Evolutionary conservation across 371 early-diverging fungal genomes (phyloP).

Genomic region (Apophysomyces ossiformis): DNA sequence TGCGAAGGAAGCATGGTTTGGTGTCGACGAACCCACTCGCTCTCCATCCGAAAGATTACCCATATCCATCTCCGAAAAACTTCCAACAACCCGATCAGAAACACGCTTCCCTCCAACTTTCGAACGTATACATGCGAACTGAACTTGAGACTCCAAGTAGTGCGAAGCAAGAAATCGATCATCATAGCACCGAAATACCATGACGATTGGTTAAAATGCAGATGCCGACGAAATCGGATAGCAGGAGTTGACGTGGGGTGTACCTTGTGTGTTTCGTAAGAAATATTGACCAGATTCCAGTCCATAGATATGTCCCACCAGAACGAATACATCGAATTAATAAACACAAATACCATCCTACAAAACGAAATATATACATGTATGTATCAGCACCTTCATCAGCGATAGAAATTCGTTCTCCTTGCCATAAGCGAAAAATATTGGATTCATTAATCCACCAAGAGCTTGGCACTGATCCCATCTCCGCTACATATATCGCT

Average conservation of each 20-base stretch:
- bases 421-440: constrained; percentile 49
- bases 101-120: constrained; percentile 69
- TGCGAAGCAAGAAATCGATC: constrained; percentile 80
- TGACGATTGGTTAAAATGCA: constrained; percentile 63
- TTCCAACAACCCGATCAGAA: constrained; percentile 80
- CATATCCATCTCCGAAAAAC: constrained; percentile 88
- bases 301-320: constrained; percentile 96
- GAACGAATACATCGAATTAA: constrained; percentile 91
- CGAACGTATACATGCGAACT: constrained; percentile 73
- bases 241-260: constrained; percentile 26
- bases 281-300: constrained; percentile 74
- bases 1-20: constrained; percentile 33
- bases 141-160: constrained; percentile 86
- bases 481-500: constrained; percentile 32
- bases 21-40: constrained; percentile 69
- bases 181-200: constrained; percentile 79
- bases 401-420: neutral
- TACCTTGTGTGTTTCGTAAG: constrained; percentile 18
- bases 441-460: constrained; percentile 48
- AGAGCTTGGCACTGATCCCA: constrained; percentile 39
- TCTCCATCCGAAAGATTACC: constrained; percentile 89
- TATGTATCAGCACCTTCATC: no score
- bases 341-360: constrained; percentile 77
- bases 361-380: neutral
- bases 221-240: constrained; percentile 60